Evolutionary conservation across 2,329 filamentous ascomycete species (phyloP).

Genomic region (Diaporthe sp.): DNA sequence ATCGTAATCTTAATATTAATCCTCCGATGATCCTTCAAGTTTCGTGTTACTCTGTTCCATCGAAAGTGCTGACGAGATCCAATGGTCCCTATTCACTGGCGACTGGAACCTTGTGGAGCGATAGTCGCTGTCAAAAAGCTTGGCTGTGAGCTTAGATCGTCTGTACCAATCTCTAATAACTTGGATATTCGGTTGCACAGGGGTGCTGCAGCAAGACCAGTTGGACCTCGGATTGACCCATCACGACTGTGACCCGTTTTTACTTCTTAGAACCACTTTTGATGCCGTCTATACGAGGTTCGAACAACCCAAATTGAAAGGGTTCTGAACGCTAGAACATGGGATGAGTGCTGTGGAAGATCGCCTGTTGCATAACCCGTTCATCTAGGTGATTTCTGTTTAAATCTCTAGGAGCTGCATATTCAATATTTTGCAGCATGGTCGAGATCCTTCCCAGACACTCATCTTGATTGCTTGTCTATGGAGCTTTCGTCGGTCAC

Average conservation of each 20-base stretch:
- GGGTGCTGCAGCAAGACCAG: neutral
- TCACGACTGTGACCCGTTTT: too few species aligned
- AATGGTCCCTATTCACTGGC: neutral
- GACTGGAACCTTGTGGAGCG: conserved; percentile 6
- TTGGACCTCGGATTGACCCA: neutral
- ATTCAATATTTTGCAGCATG: too few species aligned
- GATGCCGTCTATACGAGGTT: too few species aligned
- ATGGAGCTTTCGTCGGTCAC: too few species aligned
- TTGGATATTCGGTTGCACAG: neutral
- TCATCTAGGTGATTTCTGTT: too few species aligned
- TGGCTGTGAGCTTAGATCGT: conserved; percentile 23
- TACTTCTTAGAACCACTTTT: neutral
- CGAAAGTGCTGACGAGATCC: neutral
- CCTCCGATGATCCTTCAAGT: too few species aligned
- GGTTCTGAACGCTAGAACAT: too few species aligned
- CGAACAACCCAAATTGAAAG: neutral
- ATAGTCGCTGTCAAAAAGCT: conserved; percentile 19
- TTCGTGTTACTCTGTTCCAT: neutral
- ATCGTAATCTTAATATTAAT: neutral
- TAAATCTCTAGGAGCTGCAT: too few species aligned
- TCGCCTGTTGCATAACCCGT: too few species aligned
- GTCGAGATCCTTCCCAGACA: too few species aligned
- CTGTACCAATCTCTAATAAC: neutral
- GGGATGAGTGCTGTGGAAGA: too few species aligned
- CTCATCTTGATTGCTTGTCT: too few species aligned